Conservation (phyloP, 2,329 filamentous ascomycete species). For the Monosporascus sp. region DNA sequence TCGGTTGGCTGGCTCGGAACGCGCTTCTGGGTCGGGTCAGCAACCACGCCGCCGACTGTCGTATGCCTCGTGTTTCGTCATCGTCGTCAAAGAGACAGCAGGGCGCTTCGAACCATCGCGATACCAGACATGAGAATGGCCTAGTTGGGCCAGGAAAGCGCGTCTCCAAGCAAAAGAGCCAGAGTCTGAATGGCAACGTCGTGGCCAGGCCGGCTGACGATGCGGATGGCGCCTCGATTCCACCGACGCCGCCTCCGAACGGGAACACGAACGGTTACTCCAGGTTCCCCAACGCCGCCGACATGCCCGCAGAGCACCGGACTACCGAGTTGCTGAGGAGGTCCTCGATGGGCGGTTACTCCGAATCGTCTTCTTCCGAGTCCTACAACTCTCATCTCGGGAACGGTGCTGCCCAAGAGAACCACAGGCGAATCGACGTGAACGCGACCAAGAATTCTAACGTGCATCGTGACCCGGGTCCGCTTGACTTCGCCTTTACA, state of each 20-base stretch:
- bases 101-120: conserved; percentile 58
- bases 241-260: conserved; percentile 31
- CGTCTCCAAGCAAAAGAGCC: conserved; percentile 40
- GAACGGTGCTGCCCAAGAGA: conserved; percentile 38
- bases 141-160: conserved; percentile 74
- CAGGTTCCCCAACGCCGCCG: conserved; percentile 26
- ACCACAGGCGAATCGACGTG: conserved; percentile 63
- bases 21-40: conserved; percentile 38
- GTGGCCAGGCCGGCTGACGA: conserved; percentile 23
- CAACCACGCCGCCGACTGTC: conserved; percentile 27
- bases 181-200: conserved; percentile 35
- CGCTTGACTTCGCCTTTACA: conserved; percentile 73
- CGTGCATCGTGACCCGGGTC: conserved; percentile 65
- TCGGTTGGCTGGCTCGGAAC: conserved; percentile 38
- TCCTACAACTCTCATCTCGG: conserved; percentile 36
- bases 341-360: conserved; percentile 38
- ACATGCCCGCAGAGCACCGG: conserved; percentile 37
- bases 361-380: conserved; percentile 52
- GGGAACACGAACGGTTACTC: conserved; percentile 28
- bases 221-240: conserved; percentile 25
- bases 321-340: conserved; percentile 32
- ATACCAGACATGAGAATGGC: conserved; percentile 81
- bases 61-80: conserved; percentile 58
- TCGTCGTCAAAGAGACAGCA: conserved; percentile 57
- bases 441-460: conserved; percentile 63